Conservation (phyloP, 2,329 filamentous ascomycete genomes). For the Aspergillus tubingensis region DNA sequence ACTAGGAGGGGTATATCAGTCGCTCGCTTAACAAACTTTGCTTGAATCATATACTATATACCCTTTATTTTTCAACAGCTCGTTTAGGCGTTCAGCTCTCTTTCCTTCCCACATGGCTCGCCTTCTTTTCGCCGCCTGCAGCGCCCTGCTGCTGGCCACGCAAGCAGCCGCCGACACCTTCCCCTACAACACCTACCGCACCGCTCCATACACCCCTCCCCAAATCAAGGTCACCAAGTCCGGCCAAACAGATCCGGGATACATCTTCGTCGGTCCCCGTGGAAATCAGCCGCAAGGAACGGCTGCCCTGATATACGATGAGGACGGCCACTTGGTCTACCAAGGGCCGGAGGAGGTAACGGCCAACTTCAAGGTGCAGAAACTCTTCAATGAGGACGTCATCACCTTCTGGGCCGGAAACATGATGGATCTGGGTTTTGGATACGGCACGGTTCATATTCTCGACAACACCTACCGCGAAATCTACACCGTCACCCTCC, state of each 20-base stretch:
- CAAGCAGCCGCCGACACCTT: conserved; percentile 21
- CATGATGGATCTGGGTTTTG: conserved; percentile 30
- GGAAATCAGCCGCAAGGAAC: conserved; percentile 28
- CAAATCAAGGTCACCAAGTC: conserved; percentile 34
- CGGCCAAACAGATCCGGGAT: conserved; percentile 35
- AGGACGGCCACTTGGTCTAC: conserved; percentile 39
- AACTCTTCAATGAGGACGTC: conserved; percentile 35
- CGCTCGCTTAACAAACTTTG: neutral
- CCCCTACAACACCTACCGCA: conserved; percentile 20
- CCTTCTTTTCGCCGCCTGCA: conserved; percentile 15
- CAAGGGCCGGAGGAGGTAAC: conserved; percentile 36
- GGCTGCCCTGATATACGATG: conserved; percentile 40
- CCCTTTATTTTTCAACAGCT: neutral
- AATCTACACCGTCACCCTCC: conserved; percentile 35
- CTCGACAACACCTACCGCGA: conserved; percentile 38
- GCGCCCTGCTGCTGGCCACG: conserved; percentile 20
- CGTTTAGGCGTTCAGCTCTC: neutral
- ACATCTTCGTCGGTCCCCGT: conserved; percentile 38
- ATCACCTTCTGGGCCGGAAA: conserved; percentile 41
- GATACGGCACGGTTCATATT: conserved; percentile 34
- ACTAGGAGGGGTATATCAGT: neutral
- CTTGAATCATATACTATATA: neutral
- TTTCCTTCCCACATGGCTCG: conserved; percentile 12
- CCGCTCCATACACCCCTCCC: conserved; percentile 27
- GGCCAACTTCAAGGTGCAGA: conserved; percentile 39